phyloP scores from a whole-genome alignment of 2,329 filamentous ascomycete species.

The Ophiostoma angusticollis region DNA sequence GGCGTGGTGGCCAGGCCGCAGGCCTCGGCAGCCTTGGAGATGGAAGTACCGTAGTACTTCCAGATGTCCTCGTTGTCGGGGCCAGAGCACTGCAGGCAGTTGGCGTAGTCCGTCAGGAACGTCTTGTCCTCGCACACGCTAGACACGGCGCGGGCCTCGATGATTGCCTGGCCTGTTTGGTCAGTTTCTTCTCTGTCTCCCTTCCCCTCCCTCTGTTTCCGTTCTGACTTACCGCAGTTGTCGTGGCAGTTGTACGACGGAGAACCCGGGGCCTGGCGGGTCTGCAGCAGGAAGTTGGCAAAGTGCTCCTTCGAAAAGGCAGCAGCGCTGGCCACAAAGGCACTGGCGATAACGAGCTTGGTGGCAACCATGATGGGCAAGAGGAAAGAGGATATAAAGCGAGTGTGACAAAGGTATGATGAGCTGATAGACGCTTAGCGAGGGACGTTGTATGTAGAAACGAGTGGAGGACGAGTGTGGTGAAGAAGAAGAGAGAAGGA shows the following conservation, averaged over 20 bases:
- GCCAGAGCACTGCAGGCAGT: slow-evolving; percentile 27
- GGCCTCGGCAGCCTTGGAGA: slow-evolving; percentile 18
- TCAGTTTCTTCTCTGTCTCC: not conserved
- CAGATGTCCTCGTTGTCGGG: slow-evolving; percentile 29
- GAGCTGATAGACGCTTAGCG: not conserved
- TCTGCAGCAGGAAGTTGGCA: slow-evolving; percentile 17
- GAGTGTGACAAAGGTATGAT: not conserved
- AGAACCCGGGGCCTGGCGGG: slow-evolving; percentile 23
- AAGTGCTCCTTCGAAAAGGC: slow-evolving; percentile 6
- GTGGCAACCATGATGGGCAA: slow-evolving; percentile 11
- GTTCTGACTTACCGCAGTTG: slow-evolving; percentile 29
- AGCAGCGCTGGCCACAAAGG: slow-evolving; percentile 5
- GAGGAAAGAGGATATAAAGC: not conserved
- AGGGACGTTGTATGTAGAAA: not conserved
- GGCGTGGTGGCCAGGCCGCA: slow-evolving; percentile 19
- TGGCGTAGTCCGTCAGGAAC: slow-evolving; percentile 27
- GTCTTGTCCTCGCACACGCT: slow-evolving; percentile 24
- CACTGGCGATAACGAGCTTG: slow-evolving; percentile 6
- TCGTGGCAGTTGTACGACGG: slow-evolving; percentile 31
- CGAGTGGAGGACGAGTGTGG: not conserved
- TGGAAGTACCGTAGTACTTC: slow-evolving; percentile 25
- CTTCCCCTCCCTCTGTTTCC: no score
- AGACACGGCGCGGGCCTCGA: slow-evolving; percentile 18
- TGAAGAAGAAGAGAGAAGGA: not conserved
- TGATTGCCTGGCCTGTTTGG: slow-evolving; percentile 22